phyloP scores from a whole-genome alignment of 768 basidiomycete species.

The Trametes sanguinea region DNA sequence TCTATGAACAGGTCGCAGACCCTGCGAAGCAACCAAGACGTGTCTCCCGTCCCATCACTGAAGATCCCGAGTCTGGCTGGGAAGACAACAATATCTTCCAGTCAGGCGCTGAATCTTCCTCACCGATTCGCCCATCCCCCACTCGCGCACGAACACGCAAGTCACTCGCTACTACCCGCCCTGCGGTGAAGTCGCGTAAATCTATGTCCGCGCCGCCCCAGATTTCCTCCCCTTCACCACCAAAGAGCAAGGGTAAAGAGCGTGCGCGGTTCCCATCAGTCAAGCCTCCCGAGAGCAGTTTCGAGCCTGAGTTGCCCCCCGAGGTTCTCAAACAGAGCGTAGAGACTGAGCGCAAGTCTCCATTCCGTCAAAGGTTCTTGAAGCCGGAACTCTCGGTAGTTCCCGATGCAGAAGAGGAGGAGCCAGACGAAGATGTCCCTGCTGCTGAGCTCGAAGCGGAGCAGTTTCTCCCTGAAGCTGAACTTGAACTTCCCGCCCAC shows the following conservation, averaged over 20 bases:
- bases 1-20: conserved; percentile 43
- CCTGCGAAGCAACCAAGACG: conserved; percentile 57
- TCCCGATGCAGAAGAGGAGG: conserved; percentile 20
- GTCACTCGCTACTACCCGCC: conserved; percentile 41
- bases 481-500: background rate
- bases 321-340: conserved; percentile 27
- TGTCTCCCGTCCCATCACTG: conserved; percentile 40
- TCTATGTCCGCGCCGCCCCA: conserved; percentile 60
- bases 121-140: conserved; percentile 67
- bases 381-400: conserved; percentile 19
- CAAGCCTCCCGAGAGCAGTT: conserved; percentile 54
- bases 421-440: conserved; percentile 5
- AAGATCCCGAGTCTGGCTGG: conserved; percentile 66
- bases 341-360: conserved; percentile 26
- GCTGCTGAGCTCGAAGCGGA: background rate
- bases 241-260: conserved; percentile 17
- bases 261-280: conserved; percentile 23
- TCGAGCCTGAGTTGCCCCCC: conserved; percentile 54
- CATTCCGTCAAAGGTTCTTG: background rate
- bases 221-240: conserved; percentile 25
- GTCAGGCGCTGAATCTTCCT: conserved; percentile 87
- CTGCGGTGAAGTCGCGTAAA: conserved; percentile 56
- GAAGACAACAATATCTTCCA: conserved; percentile 91
- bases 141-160: conserved; percentile 40
- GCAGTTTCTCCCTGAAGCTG: background rate